phyloP scores from a whole-genome alignment of 495 filamentous ascomycete genomes.

The Chaetomium cochliodes region DNA sequence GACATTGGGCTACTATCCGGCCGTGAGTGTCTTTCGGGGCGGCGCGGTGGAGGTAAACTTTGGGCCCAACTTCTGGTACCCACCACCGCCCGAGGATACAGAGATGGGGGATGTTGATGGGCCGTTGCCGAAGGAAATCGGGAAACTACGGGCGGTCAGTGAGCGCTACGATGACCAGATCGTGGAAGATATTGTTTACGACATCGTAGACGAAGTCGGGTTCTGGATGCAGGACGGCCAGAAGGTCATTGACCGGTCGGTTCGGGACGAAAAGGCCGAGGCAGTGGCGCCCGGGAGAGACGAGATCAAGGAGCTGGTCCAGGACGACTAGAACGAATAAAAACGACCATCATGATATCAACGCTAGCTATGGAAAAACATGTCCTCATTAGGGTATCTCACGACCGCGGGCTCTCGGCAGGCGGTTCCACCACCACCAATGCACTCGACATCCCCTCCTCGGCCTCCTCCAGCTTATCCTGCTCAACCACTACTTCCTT shows the following conservation, averaged over 20 bases:
- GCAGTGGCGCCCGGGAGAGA: slow-evolving; percentile 44
- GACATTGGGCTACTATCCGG: slow-evolving; percentile 91
- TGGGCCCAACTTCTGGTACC: slow-evolving; percentile 84
- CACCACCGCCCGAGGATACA: slow-evolving; percentile 60
- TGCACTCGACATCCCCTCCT: slow-evolving; percentile 12
- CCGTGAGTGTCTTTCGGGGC: slow-evolving; percentile 85
- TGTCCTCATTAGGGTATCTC: slow-evolving; percentile 7
- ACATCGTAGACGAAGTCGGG: slow-evolving; percentile 89
- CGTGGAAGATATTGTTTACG: slow-evolving; percentile 88
- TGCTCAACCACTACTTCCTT: neutral
- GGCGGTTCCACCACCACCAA: slow-evolving; percentile 8
- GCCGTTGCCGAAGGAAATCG: slow-evolving; percentile 17
- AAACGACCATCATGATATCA: neutral
- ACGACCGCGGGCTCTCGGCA: slow-evolving; percentile 13
- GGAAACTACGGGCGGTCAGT: slow-evolving; percentile 56
- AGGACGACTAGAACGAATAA: slow-evolving; percentile 50
- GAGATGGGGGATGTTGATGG: slow-evolving; percentile 49
- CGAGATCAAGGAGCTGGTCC: slow-evolving; percentile 63
- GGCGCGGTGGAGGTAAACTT: slow-evolving; percentile 92
- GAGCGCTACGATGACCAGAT: slow-evolving; percentile 93
- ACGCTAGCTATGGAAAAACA: neutral
- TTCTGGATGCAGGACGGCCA: slow-evolving; percentile 68
- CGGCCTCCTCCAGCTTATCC: neutral
- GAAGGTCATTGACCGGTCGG: slow-evolving; percentile 43
- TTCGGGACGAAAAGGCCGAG: slow-evolving; percentile 42